Percentiles rank a stretch among this genome's conserved stretches.
Evolutionary conservation across 192 early-diverging fungal species (phyloP).

Genomic region (Paraglomus brasilianum): DNA sequence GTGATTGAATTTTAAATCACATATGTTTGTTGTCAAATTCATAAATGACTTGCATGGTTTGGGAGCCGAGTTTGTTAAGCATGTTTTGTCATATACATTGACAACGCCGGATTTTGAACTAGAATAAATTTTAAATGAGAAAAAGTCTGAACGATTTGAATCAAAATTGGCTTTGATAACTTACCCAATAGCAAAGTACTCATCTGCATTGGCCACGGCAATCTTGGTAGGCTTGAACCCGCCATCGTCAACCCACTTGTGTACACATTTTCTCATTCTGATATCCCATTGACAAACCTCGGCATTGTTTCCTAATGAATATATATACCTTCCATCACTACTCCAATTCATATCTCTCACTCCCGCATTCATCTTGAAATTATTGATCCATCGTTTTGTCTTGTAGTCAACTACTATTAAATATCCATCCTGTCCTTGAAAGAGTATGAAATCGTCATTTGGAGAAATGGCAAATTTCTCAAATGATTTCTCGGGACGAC

Average conservation of each 20-base stretch:
- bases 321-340: slow-evolving; percentile 73
- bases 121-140: slow-evolving; percentile 26
- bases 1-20: slow-evolving; percentile 76
- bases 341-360: slow-evolving; percentile 75
- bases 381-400: slow-evolving; percentile 88
- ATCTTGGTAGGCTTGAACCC: slow-evolving; percentile 72
- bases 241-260: slow-evolving; percentile 81
- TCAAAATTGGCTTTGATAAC: slow-evolving; percentile 2
- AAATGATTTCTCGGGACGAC: slow-evolving; percentile 67
- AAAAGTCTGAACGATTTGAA: neutral
- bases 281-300: slow-evolving; percentile 92
- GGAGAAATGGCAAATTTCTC: slow-evolving; percentile 72
- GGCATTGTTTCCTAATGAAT: slow-evolving; percentile 76
- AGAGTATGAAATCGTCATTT: slow-evolving; percentile 73
- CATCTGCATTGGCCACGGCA: slow-evolving; percentile 67
- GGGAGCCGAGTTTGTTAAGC: slow-evolving; percentile 52
- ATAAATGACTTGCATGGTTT: slow-evolving; percentile 71
- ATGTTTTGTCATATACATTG: slow-evolving; percentile 77
- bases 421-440: slow-evolving; percentile 77
- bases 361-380: slow-evolving; percentile 88
- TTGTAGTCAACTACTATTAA: slow-evolving; percentile 73
- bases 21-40: slow-evolving; percentile 86
- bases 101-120: slow-evolving; percentile 86
- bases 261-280: slow-evolving; percentile 66
- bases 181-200: slow-evolving; percentile 86